Evolutionary conservation across 2,329 filamentous ascomycete species (phyloP), one percentile per base, ranked within the genome.

Genomic region (Pestalotiopsis sp.): DNA sequence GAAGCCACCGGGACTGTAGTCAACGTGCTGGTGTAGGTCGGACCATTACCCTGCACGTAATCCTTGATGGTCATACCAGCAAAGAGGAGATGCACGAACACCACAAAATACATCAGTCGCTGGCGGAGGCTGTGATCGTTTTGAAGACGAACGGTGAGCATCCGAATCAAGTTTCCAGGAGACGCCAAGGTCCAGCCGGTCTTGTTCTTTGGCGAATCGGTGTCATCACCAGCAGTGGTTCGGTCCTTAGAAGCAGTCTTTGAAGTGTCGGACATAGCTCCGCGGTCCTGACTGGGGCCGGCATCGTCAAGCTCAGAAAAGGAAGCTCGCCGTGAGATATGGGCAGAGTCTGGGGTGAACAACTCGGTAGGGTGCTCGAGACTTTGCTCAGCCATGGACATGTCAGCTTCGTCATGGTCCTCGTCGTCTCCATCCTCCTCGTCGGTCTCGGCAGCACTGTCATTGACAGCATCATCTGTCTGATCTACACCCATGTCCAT

Each of bases 1-100:
- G 75, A 76, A 25, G 78, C 78, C 17, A 77, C 75, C 6, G 77
- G 78, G 12, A 78, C 78, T 2, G 77, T 79, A 20, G 75, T 74
- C 27, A 79, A 56, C 60, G 74, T 72, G 49, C 66, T 31, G 4
- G 72, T 14, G 72, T 73, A n/a, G 67, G 56, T 56, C 70, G 65
- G 13, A 14, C 6, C n/a, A 57, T 59, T 23, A 27, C 27, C 41
- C 23, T 6, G 12, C 68, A 40, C 61, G 45, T 68, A 31, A n/a
- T 20, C 17, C 23, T 45, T 40, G n/a, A 40, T 40, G 31, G 17
- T 17, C 36, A 17, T 25, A 56, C n/a, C 25, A 25, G 64, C 38
- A 27, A 66, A 25, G 31, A 66, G 11, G n/a, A 66, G 20, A 6
- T 27, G 5, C 11, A 60, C 9, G 17, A 66, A 3, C 13, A 61